These are phyloP conservation scores for Ichthyophthirius multifiliis DNA, from an alignment of 169 alveolate species.

Conservation along the genomic window DNA sequence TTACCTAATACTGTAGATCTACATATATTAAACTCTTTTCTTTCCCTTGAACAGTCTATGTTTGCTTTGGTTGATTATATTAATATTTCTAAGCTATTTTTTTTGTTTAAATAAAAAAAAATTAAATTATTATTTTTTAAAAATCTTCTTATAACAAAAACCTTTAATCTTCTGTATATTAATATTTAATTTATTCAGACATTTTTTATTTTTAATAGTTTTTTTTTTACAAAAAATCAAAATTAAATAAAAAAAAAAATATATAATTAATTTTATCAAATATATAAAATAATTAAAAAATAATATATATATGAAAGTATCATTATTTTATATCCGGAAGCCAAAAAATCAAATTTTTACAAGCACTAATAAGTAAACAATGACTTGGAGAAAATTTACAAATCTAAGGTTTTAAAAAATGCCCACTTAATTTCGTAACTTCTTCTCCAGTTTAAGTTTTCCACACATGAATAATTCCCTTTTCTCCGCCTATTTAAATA, in stretches of 20 bases:
- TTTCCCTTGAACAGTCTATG: constrained; percentile 32
- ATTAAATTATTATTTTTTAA: no score
- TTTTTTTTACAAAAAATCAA: no score
- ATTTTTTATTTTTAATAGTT: no score
- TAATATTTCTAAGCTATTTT: constrained; percentile 28
- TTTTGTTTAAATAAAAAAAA: no score
- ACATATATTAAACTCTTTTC: constrained; percentile 54
- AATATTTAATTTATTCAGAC: no score
- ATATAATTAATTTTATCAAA: no score
- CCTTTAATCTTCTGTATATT: no score
- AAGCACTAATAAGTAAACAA: constrained; percentile 48
- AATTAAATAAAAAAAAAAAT: no score
- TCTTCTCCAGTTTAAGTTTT: constrained; percentile 44
- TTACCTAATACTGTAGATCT: constrained; percentile 56
- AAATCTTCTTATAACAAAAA: no score
- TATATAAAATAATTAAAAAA: no score
- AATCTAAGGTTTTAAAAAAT: constrained; percentile 35
- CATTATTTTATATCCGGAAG: constrained; percentile 23
- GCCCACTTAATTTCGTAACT: constrained; percentile 25
- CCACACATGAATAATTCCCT: constrained; percentile 23
- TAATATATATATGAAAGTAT: no score
- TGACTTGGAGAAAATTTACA: constrained; percentile 43
- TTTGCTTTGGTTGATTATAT: constrained; percentile 51
- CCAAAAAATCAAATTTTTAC: constrained; percentile 56
- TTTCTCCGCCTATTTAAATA: constrained; percentile 37